Conservation (phyloP, 75 land plant genomes). For the Isoetes taiwanensis region DNA sequence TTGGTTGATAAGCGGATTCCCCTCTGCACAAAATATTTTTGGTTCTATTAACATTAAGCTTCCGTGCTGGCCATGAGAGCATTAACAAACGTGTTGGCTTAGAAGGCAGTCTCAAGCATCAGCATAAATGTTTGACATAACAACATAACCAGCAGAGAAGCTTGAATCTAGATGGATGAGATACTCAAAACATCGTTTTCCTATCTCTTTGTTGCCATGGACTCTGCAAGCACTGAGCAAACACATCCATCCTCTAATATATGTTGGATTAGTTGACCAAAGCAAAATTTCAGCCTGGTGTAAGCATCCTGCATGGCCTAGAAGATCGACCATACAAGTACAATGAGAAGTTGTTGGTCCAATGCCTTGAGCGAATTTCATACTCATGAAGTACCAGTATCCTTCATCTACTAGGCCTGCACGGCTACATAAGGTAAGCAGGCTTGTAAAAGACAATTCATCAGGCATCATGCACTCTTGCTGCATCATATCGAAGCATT, state of each 20-base stretch:
- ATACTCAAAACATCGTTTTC: too few relatives aligned
- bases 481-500: conserved; percentile 25
- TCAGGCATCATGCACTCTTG: conserved; percentile 26
- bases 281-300: conserved; percentile 39
- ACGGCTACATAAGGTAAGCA: conserved; percentile 44
- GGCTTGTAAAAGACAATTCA: conserved; percentile 28
- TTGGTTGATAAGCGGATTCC: too few relatives aligned
- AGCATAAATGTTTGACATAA: conserved; percentile 39
- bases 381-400: conserved; percentile 14
- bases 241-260: conserved; percentile 33
- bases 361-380: not conserved
- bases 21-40: too few relatives aligned
- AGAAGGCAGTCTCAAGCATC: too few relatives aligned
- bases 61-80: too few relatives aligned
- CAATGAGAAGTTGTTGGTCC: conserved; percentile 25
- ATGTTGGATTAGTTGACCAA: conserved; percentile 20
- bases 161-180: too few relatives aligned
- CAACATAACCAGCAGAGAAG: conserved; percentile 33
- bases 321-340: conserved; percentile 29
- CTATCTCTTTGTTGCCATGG: too few relatives aligned
- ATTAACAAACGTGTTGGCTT: too few relatives aligned
- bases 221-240: conserved; percentile 40
- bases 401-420: conserved; percentile 32
- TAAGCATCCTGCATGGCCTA: conserved; percentile 31
- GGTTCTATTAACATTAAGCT: too few relatives aligned